Conservation (phyloP, 2,329 filamentous ascomycete species). For the Torrubiellomyces zombiae region DNA sequence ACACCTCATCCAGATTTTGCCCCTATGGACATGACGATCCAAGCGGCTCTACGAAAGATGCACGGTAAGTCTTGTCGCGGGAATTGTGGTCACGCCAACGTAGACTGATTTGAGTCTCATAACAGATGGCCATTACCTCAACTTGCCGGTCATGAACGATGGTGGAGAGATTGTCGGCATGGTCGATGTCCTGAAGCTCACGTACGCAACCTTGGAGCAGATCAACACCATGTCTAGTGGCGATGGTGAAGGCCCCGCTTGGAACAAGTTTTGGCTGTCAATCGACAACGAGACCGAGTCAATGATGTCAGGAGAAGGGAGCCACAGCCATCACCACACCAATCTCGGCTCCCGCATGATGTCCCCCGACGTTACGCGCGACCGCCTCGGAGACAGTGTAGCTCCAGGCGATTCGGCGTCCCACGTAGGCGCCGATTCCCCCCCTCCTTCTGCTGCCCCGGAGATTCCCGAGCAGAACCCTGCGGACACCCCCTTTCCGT, state of each 20-base stretch:
- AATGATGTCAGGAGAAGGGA: conserved; percentile 82
- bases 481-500: conserved; percentile 72
- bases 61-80: conserved; percentile 72
- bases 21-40: conserved; percentile 97
- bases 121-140: conserved; percentile 90
- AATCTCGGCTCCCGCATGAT: conserved; percentile 56
- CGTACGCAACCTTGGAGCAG: conserved; percentile 93
- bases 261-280: conserved; percentile 99
- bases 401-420: conserved; percentile 90
- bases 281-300: conserved; percentile 91
- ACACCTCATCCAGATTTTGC: conserved; percentile 98
- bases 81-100: neutral
- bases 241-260: conserved; percentile 87
- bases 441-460: conserved; percentile 46
- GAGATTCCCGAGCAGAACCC: conserved; percentile 35
- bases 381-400: conserved; percentile 63
- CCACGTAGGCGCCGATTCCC: conserved; percentile 69
- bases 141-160: conserved; percentile 96
- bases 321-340: conserved; percentile 48
- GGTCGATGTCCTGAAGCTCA: conserved; percentile 97
- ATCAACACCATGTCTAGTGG: conserved; percentile 86
- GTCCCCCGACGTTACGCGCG: conserved; percentile 61
- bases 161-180: conserved; percentile 95
- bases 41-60: conserved; percentile 96
- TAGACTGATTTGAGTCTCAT: conserved; percentile 7